Base-by-base conservation (phyloP, 768 basidiomycete species). In the Mycena galopus region DNA sequence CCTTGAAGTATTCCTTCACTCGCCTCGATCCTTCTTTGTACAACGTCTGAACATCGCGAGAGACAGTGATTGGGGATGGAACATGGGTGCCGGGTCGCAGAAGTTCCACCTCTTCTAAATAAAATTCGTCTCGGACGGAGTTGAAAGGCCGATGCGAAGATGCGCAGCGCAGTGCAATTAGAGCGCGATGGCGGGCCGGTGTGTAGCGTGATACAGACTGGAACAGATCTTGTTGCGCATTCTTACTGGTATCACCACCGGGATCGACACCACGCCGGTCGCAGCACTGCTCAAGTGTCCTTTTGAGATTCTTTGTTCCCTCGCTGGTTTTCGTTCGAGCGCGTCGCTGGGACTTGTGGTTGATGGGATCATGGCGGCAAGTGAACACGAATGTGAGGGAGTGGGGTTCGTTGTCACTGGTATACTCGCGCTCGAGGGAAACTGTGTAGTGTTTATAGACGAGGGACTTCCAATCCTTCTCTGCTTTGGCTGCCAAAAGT, bases 121-220 rank as follows among this genome's bases (percentile, higher is more conserved):
- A 82, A 23, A 75, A 71, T 10, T 68, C 35, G 72, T 82, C 80
- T 8, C 53, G 30, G 12, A 81, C 70, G 1, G 61, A 59, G 55
- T 79, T 81, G 72, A 81, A 78, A 2, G 78, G 79, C 25, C 75
- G 72, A 23, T 75, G 66, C 17, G 60, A 51, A 53, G 59, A 60
- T 6, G 81, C 79, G 37, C 74, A 80, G 8, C 74, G 67, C 37
- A 82, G 19, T 10, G 78, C 81, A 55, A 81, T 71, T 5, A 81
- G 30, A 16, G 79, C 72, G 29, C 76, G 66, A 69, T 81, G 78
- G n/a, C 44, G 67, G 14, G 71, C 73, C 10, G 47, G 37, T 11
- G 67, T 64, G 59, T 72, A 74, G 17, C 53, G 53, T 3, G 53
- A 32, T 6, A 56, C 53, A 4, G 53, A 56, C 14, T 29, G 53